Conservation (phyloP, 2,329 filamentous ascomycete species). For the Aspergillus viridinutans region DNA sequence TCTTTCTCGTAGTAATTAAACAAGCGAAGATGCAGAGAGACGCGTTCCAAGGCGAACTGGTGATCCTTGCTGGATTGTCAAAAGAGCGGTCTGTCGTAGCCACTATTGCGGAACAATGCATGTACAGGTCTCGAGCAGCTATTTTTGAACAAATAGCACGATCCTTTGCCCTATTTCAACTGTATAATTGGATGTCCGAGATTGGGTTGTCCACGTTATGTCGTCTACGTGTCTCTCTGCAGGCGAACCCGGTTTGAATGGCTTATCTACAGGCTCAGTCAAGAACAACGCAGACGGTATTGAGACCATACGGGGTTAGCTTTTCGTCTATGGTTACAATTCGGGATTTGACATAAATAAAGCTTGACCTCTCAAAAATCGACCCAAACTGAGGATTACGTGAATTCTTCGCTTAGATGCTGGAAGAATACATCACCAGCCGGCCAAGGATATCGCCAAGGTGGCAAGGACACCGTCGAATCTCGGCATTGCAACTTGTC, state of each 20-base stretch:
- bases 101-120: background rate
- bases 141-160: background rate
- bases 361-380: background rate
- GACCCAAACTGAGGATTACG: background rate
- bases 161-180: background rate
- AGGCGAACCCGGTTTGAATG: background rate
- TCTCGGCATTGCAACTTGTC: background rate
- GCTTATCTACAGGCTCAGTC: background rate
- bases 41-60: background rate
- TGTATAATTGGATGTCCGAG: background rate
- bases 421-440: too few relatives aligned
- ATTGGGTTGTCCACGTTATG: background rate
- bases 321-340: too few relatives aligned
- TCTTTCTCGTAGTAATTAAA: background rate
- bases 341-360: too few relatives aligned
- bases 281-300: background rate
- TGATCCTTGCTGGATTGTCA: background rate
- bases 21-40: background rate
- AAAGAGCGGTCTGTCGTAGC: background rate
- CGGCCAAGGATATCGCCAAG: too few relatives aligned
- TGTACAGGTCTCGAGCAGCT: background rate
- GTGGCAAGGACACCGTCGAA: too few relatives aligned
- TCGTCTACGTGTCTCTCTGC: background rate
- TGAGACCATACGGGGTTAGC: background rate
- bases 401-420: background rate